phyloP scores from a whole-genome alignment of 371 early-diverging fungal species.

The Mucor lusitanicus region DNA sequence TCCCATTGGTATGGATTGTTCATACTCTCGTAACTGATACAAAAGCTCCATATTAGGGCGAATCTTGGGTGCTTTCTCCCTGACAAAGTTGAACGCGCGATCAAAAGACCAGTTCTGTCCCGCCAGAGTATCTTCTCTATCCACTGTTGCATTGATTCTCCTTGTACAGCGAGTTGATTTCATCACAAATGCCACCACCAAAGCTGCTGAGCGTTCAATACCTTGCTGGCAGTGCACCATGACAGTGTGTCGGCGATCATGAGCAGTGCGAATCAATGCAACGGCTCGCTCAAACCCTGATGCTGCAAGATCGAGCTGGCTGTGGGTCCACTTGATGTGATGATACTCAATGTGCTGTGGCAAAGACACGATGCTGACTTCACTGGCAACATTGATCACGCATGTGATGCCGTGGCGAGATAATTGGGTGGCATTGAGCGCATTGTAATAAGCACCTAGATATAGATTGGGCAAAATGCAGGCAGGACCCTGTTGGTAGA shows the following conservation, averaged over 20 bases:
- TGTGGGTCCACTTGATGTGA: conserved; percentile 37
- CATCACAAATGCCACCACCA: conserved; percentile 33
- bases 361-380: conserved; percentile 34
- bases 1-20: conserved; percentile 3
- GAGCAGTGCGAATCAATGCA: conserved; percentile 18
- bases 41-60: conserved; percentile 37
- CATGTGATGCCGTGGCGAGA: conserved; percentile 45
- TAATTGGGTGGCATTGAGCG: conserved; percentile 42
- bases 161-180: conserved; percentile 13
- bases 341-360: conserved; percentile 20
- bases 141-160: not conserved
- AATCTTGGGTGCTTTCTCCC: conserved; percentile 30
- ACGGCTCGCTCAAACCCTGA: conserved; percentile 32
- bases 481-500: conserved; percentile 53
- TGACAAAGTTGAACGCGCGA: conserved; percentile 28
- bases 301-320: conserved; percentile 24
- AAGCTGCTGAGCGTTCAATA: conserved; percentile 36
- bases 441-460: conserved; percentile 70
- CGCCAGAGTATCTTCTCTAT: not conserved
- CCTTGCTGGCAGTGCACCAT: conserved; percentile 35
- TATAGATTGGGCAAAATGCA: conserved; percentile 68
- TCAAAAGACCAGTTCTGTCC: conserved; percentile 21
- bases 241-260: conserved; percentile 11
- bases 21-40: conserved; percentile 38
- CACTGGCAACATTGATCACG: conserved; percentile 77